Evolutionary conservation across 2,329 filamentous ascomycete species (phyloP).

Genomic region (Diatrype stigma): DNA sequence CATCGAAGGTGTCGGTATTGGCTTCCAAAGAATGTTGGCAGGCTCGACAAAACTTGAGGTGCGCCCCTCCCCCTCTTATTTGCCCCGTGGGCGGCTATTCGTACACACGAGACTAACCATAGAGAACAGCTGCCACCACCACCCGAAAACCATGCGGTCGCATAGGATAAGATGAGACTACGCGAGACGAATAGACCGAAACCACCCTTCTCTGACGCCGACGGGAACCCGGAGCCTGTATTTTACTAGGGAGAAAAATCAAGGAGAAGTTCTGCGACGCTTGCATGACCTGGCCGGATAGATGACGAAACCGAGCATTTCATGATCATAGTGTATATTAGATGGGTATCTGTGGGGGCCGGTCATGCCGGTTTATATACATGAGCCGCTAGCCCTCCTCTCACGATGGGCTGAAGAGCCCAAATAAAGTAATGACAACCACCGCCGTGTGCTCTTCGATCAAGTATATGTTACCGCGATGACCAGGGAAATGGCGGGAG

Average conservation of each 20-base stretch:
- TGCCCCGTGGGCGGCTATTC: not conserved
- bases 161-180: not conserved
- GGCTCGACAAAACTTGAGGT: conserved; percentile 82
- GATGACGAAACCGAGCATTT: not conserved
- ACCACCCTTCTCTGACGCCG: not conserved
- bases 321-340: not conserved
- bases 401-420: not conserved
- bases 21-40: conserved; percentile 90
- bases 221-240: conserved; percentile 1
- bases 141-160: not conserved
- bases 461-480: too few species aligned
- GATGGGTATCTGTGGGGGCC: not conserved
- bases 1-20: conserved; percentile 96
- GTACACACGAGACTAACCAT: not conserved
- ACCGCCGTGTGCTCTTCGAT: not conserved
- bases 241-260: not conserved
- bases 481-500: too few species aligned
- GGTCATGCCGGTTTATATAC: not conserved
- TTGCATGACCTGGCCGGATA: not conserved
- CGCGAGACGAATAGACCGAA: not conserved
- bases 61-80: conserved; percentile 20
- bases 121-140: not conserved
- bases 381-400: not conserved
- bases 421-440: conserved; percentile 2
- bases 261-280: not conserved